Conservation (phyloP, 768 basidiomycete genomes). For the Pulveroboletus ravenelii region DNA sequence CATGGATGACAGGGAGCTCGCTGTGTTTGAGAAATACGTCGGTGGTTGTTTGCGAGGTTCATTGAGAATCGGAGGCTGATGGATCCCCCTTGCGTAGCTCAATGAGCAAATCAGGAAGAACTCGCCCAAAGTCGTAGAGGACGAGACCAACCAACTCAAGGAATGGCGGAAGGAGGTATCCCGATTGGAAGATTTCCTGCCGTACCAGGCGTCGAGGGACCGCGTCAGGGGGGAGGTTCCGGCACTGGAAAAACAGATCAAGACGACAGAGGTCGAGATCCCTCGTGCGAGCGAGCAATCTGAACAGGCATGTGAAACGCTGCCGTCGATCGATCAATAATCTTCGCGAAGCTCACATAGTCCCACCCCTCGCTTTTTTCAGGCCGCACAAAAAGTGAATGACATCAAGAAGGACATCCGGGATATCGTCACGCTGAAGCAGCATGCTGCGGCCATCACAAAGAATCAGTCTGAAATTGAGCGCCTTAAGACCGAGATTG, state of each 20-base stretch:
- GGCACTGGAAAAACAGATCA: constrained; percentile 55
- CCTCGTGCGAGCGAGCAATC: constrained; percentile 48
- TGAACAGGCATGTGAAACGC: constrained; percentile 51
- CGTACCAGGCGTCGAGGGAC: constrained; percentile 49
- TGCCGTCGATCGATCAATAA: background rate
- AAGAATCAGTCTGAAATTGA: constrained; percentile 58
- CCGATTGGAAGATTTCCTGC: constrained; percentile 53
- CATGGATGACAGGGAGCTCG: constrained; percentile 50
- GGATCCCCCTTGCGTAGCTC: constrained; percentile 42
- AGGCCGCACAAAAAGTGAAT: constrained; percentile 53
- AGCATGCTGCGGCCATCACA: constrained; percentile 53
- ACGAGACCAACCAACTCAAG: constrained; percentile 34
- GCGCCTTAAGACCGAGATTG: constrained; percentile 56
- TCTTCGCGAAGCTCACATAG: background rate
- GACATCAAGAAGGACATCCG: constrained; percentile 54
- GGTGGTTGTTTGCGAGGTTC: constrained; percentile 14
- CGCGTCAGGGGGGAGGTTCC: constrained; percentile 68
- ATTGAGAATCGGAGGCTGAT: background rate
- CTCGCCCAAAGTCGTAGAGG: constrained; percentile 42
- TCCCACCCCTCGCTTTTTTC: background rate
- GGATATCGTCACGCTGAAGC: constrained; percentile 56
- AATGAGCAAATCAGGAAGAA: constrained; percentile 55
- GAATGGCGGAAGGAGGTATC: constrained; percentile 60
- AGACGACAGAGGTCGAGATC: constrained; percentile 49
- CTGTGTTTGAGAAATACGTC: constrained; percentile 69